Base-by-base conservation (phyloP, 1,284 basidiomycete species). In the Neotropicomus parvogracilis region DNA sequence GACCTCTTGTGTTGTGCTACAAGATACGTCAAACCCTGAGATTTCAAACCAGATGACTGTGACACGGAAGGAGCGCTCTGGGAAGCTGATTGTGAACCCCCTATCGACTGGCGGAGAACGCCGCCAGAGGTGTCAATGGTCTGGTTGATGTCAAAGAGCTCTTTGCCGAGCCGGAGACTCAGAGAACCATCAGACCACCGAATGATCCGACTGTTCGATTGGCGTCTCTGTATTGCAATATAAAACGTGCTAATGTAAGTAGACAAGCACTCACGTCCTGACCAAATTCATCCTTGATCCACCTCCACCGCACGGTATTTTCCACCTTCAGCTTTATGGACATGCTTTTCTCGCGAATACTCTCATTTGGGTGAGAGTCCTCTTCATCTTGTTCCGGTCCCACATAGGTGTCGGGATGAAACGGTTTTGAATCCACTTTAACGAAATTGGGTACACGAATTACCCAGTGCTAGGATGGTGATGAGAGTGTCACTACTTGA, bases 121-220 rank as follows among this genome's bases (percentile, higher is more conserved):
- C 75, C 73, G 35, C 79, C 84, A 9, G 86, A 87, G 10, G 77
- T 83, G 60, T 92, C 88, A 50, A 87, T 70, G 49, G 78, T 82
- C 63, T 86, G 78, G 43, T 78, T 82, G 50, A 97, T 84, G 70
- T 97, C 92, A 66, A 94, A 95, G 6, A 94, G 75, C 62, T 97
- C 94, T 66, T 87, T 87, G 42, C 94, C 93, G 46, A 97, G 74
- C 55, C 89, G 85, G 31, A 97, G 77, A 59, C 90, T 93, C 54
- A 91, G 72, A 13, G 86, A 79, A 21, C 93, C 93, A 63, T 97
- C 94, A 19, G 91, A 95, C 93, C 93, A 97, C 8, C 85, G 82
- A 46, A 97, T 82, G 32, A 95, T 75, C 14, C 92, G 85, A 54
- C 85, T 81, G 64, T 97, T 97, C 9, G 91, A 91, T 72, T 94